These are phyloP conservation scores for Camellia oleifera DNA, from an alignment of 179 eudicot species.

Conservation along the genomic window DNA sequence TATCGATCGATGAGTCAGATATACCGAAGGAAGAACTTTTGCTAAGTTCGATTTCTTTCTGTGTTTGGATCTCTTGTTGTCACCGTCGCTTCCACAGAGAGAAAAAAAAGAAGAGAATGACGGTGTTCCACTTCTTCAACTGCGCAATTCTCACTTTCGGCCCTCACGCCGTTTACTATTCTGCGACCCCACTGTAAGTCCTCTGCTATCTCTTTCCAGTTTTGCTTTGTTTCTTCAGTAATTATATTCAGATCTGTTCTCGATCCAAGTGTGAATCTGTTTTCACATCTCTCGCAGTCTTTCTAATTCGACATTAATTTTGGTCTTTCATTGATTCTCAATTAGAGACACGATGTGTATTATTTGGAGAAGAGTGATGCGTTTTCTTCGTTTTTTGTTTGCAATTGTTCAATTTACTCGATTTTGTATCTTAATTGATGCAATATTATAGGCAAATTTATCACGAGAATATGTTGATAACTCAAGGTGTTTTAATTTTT, in stretches of 20 bases:
- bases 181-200: slow-evolving; percentile 89
- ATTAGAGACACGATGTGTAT: not conserved
- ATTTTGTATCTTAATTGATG: not conserved
- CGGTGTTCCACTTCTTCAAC: slow-evolving; percentile 94
- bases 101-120: slow-evolving; percentile 44
- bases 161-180: slow-evolving; percentile 96
- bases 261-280: not conserved
- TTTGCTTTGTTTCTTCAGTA: not conserved
- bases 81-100: slow-evolving; percentile 5
- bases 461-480: not conserved
- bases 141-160: slow-evolving; percentile 96
- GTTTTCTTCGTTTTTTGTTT: not conserved
- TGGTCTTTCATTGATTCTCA: not conserved
- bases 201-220: not conserved
- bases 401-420: not conserved
- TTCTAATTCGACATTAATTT: not conserved
- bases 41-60: not conserved
- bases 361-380: not conserved
- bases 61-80: slow-evolving; percentile 2
- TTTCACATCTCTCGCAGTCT: not conserved
- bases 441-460: not conserved
- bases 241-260: slow-evolving; percentile 16
- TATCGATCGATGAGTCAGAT: no score
- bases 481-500: not conserved
- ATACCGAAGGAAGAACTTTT: not conserved